These are phyloP conservation scores for Aphanoascus verrucosus DNA, from an alignment of 2,329 filamentous ascomycete species.

Conservation along the genomic window DNA sequence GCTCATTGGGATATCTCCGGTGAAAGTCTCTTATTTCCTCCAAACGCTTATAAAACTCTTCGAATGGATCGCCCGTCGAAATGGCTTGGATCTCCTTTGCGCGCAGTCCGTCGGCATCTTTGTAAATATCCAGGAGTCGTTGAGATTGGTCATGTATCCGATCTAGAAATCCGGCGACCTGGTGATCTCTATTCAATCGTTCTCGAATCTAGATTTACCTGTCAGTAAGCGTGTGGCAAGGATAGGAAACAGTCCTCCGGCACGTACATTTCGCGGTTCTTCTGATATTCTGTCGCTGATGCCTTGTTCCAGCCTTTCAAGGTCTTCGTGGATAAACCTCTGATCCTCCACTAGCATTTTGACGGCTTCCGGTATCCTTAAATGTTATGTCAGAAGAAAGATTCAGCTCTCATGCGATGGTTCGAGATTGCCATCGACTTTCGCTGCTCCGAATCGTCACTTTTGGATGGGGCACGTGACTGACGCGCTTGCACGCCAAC, in stretches of 20 bases:
- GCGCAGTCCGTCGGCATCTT: slow-evolving; percentile 61
- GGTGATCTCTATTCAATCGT: slow-evolving; percentile 79
- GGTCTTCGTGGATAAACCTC: slow-evolving; percentile 85
- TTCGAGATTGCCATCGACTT: no score
- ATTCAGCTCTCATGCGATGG: not conserved
- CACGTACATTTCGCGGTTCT: slow-evolving; percentile 72
- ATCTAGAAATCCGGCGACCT: slow-evolving; percentile 73
- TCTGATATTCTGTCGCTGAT: slow-evolving; percentile 80
- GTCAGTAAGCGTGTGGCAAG: not conserved
- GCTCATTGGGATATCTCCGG: slow-evolving; percentile 82
- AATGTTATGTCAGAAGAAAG: not conserved
- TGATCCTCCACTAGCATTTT: slow-evolving; percentile 83
- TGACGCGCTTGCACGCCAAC: not conserved
- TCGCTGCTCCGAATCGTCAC: no score
- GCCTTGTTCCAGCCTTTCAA: slow-evolving; percentile 90
- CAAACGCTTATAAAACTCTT: slow-evolving; percentile 81
- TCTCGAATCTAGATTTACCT: slow-evolving; percentile 59
- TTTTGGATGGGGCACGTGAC: not conserved
- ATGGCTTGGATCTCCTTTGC: slow-evolving; percentile 74
- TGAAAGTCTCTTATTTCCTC: slow-evolving; percentile 77
- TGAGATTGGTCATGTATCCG: slow-evolving; percentile 80
- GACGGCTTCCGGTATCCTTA: not conserved
- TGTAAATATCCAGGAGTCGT: slow-evolving; percentile 72
- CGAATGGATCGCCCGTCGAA: slow-evolving; percentile 73
- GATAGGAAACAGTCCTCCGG: slow-evolving; percentile 1